Conservation (phyloP, 1,284 basidiomycete species). For the Sporisorium iseilematis-ciliati region DNA sequence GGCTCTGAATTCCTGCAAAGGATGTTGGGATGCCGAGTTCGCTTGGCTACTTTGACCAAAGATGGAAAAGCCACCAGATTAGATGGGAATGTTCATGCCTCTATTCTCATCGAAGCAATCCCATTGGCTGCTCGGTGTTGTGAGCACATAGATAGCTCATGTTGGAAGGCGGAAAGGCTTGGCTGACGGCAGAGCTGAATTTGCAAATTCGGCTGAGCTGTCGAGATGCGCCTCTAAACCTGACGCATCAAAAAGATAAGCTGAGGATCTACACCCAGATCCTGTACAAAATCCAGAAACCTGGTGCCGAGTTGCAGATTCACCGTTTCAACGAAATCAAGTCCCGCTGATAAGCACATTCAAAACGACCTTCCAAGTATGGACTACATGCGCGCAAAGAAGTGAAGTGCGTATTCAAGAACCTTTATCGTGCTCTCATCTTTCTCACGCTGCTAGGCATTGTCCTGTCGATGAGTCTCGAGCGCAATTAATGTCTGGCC, state of each 20-base stretch:
- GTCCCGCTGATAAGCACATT: constrained; percentile 4
- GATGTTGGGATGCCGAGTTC: neutral
- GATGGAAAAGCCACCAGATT: constrained; percentile 2
- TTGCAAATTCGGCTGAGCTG: neutral
- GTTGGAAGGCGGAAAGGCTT: neutral
- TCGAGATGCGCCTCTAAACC: neutral
- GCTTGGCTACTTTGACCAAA: neutral
- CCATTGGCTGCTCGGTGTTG: constrained; percentile 30
- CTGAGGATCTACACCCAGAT: neutral
- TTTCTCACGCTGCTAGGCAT: neutral
- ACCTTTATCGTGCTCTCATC: constrained; percentile 1
- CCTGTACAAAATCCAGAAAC: constrained; percentile 1
- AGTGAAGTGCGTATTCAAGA: neutral
- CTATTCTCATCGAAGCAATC: constrained; percentile 1
- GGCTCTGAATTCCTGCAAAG: constrained; percentile 1
- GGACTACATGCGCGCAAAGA: neutral
- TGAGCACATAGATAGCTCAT: constrained; percentile 20
- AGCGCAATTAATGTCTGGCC: neutral
- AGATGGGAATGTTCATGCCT: constrained; percentile 3
- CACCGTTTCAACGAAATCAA: neutral
- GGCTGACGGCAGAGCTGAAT: constrained; percentile 5
- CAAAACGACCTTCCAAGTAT: neutral
- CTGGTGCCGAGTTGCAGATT: neutral
- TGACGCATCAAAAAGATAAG: constrained; percentile 19
- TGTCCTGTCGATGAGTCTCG: neutral